Evolutionary conservation across 1,284 basidiomycete species (phyloP), one percentile per base, ranked within the genome.

Genomic region (Trametes sp.): DNA sequence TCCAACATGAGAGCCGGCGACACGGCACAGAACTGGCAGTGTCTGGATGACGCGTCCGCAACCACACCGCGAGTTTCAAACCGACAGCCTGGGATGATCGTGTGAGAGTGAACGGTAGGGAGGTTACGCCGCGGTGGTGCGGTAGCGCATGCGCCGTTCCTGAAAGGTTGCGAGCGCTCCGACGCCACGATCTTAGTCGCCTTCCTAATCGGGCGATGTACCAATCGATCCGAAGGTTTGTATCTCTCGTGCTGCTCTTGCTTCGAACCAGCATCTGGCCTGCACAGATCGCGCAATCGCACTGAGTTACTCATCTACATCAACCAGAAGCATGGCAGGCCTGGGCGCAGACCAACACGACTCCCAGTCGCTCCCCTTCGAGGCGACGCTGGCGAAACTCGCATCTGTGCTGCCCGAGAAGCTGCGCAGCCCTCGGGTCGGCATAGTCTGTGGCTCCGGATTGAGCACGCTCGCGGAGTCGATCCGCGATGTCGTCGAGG

Each of bases 361-460:
- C 13, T 26, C 52, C 7, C 52, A 50, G 24, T 54, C 62, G 16
- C 64, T 68, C 21, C 73, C 78, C 2, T 79, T 82, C 62, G 73
- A 74, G 19, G 71, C 76, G 31, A 78, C 83, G 5, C 63, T 85
- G 58, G 69, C 73, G 44, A 76, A 73, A 24, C 75, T 85, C 16
- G 73, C 69, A 5, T 63, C 64, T 4, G 52, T 77, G 23, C 70
- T 88, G 21, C 82, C 84, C 1, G 71, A 74, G 10, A 70, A 73
- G 8, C 78, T 88, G n/a, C 78, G 80, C 54, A 76, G 69, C 21
- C 91, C 91, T 14, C 81, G 80, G 29, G 83, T 92, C n/a, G 91
- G 88, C 21, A 90, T 93, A 65, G 85, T 93, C 28, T 93, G 90
- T 71, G 91, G 91, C 66, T 92, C 90, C 1, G 90, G 91, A 4